Conservation (phyloP, 2,329 filamentous ascomycete species). For the Cladophialophora yegresii region DNA sequence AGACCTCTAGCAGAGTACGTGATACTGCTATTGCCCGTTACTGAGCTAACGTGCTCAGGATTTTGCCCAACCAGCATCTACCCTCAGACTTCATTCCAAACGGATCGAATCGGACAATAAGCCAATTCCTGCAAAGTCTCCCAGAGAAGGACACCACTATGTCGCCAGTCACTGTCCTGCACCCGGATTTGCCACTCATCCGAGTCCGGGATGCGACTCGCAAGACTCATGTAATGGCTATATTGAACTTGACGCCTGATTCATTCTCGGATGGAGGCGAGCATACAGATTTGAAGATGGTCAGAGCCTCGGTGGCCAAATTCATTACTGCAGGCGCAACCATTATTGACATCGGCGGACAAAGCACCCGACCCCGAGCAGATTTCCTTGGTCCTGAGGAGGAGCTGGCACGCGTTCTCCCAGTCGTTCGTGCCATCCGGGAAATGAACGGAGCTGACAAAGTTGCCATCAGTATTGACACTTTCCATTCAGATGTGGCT, state of each 20-base stretch:
- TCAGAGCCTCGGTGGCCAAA: slow-evolving; percentile 60
- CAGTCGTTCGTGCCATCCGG: slow-evolving; percentile 74
- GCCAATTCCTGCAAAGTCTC: slow-evolving; percentile 43
- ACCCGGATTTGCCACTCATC: slow-evolving; percentile 53
- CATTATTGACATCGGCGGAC: slow-evolving; percentile 89
- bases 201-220: slow-evolving; percentile 59
- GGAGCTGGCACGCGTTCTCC: slow-evolving; percentile 76
- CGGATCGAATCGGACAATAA: slow-evolving; percentile 15
- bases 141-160: slow-evolving; percentile 44
- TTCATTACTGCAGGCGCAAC: slow-evolving; percentile 72
- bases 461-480: slow-evolving; percentile 84
- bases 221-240: slow-evolving; percentile 82
- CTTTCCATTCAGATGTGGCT: slow-evolving; percentile 83
- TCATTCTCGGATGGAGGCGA: slow-evolving; percentile 91
- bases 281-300: slow-evolving; percentile 55
- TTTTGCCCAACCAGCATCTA: slow-evolving; percentile 28
- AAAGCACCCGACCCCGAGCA: slow-evolving; percentile 82
- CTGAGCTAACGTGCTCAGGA: slow-evolving; percentile 20
- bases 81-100: slow-evolving; percentile 17
- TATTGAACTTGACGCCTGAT: slow-evolving; percentile 91
- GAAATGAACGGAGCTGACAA: slow-evolving; percentile 57
- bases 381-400: slow-evolving; percentile 68
- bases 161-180: slow-evolving; percentile 44
- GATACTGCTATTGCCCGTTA: neutral
- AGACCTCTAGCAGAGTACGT: slow-evolving; percentile 73